Base-by-base conservation (phyloP, 306 rosid genomes). In the Bauhinia variegata region DNA sequence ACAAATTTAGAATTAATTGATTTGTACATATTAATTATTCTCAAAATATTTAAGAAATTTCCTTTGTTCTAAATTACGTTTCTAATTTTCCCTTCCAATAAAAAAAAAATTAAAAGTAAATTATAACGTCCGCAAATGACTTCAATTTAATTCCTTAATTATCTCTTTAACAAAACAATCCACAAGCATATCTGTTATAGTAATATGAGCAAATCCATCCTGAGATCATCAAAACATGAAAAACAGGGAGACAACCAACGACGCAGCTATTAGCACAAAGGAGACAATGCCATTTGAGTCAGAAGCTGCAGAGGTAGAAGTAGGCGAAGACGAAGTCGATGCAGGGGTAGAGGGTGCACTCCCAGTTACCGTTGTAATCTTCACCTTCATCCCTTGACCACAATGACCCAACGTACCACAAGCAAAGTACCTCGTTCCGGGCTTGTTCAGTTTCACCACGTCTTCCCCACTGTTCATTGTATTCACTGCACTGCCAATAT, bases 321-420 rank as follows among this genome's bases (percentile, higher is more conserved):
- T 10, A n/a, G 87, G 14, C 2, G 91, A 54, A 34, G 88, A 52
- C 0, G 91, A 7, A 1, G 87, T 50, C 0, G 83, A 53, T 11
- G 82, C 51, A 0, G 91, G 57, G 30, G 96, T 71, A 28, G 87
- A 64, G 42, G 87, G 70, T 51, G 88, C 69, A 54, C 41, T 81
- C 41, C 82, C 96, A 11, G 78, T 44, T 7, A 15, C 78, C 11
- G 59, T 57, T 12, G 60, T 72, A 43, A 93, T 83, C 81, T 88
- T 88, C 5, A 93, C 41, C 81, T 89, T 93, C 98, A 89, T 89
- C 72, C 98, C 98, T 55, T 83, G 91, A 36, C 49, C 62, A 43
- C 97, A 89, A 12, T 93, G 98, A 0, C 98, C 95, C 0, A 65
- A 64, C 4, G 98, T 93, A 15, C 98, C 96, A 37, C 96, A 90